These are phyloP conservation scores for Trichoderma simmonsii DNA, from an alignment of 2,329 filamentous ascomycete genomes.

Conservation along the genomic window DNA sequence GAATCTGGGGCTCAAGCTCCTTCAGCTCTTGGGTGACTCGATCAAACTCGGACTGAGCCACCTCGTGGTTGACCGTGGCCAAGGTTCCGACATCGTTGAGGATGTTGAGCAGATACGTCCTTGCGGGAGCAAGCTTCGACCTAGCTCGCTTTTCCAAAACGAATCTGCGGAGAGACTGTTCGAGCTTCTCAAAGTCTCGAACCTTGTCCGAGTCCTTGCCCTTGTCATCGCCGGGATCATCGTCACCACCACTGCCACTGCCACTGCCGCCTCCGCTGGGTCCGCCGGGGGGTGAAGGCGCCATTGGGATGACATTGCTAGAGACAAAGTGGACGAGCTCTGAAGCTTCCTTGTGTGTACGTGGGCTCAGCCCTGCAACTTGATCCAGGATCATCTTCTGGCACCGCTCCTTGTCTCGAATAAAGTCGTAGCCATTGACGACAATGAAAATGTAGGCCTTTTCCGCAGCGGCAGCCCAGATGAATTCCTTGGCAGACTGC, in stretches of 20 bases:
- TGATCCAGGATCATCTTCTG: slow-evolving; percentile 92
- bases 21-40: slow-evolving; percentile 76
- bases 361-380: slow-evolving; percentile 80
- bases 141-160: slow-evolving; percentile 93
- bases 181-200: slow-evolving; percentile 83
- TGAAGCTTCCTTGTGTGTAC: slow-evolving; percentile 85
- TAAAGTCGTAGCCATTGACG: slow-evolving; percentile 94
- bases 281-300: slow-evolving; percentile 54
- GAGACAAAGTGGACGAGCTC: slow-evolving; percentile 98
- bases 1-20: slow-evolving; percentile 79
- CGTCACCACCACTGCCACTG: slow-evolving; percentile 52
- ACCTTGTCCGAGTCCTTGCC: slow-evolving; percentile 86
- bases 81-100: slow-evolving; percentile 81
- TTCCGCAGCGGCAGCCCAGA: slow-evolving; percentile 89
- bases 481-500: slow-evolving; percentile 95
- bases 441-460: slow-evolving; percentile 99
- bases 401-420: slow-evolving; percentile 85
- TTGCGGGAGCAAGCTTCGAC: slow-evolving; percentile 92
- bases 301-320: slow-evolving; percentile 86
- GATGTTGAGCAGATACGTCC: slow-evolving; percentile 92
- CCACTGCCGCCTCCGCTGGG: slow-evolving; percentile 51
- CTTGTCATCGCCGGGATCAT: slow-evolving; percentile 63
- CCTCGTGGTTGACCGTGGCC: slow-evolving; percentile 81
- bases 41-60: slow-evolving; percentile 80
- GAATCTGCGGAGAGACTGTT: slow-evolving; percentile 84